A percentile compares a stretch with the other conserved stretches of the same genome.
These are phyloP conservation scores for Clonostachys chloroleuca DNA, from an alignment of 2,329 filamentous ascomycete species.

Conservation along the genomic window DNA sequence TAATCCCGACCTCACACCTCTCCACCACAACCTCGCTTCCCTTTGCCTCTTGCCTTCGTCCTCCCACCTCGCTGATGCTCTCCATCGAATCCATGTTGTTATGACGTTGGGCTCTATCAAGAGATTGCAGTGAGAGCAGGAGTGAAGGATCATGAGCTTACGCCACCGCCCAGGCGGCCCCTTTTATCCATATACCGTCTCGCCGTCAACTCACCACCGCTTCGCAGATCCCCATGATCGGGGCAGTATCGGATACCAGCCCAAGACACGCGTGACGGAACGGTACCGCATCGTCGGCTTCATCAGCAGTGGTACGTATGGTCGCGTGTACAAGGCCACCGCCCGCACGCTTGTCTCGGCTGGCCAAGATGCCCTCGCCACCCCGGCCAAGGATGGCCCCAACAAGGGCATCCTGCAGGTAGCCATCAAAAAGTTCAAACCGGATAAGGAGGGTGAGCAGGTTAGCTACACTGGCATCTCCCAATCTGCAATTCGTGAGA, in stretches of 20 bases:
- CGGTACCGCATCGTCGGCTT: slow-evolving; percentile 96
- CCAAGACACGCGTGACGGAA: slow-evolving; percentile 85
- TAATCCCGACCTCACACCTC: too few species aligned
- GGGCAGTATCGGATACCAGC: slow-evolving; percentile 48
- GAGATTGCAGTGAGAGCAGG: neutral
- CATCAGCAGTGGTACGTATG: slow-evolving; percentile 97
- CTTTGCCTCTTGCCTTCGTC: neutral
- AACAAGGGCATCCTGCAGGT: slow-evolving; percentile 65
- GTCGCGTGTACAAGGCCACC: slow-evolving; percentile 92
- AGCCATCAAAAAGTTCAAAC: slow-evolving; percentile 99
- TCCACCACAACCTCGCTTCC: neutral
- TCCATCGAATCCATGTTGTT: too few species aligned
- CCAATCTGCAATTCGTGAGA: slow-evolving; percentile 93
- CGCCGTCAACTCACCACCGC: slow-evolving; percentile 24
- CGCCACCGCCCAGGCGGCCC: slow-evolving; percentile 20
- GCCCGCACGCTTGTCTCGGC: slow-evolving; percentile 39
- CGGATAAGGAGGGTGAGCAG: slow-evolving; percentile 94
- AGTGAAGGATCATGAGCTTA: slow-evolving; percentile 19
- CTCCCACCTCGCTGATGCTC: too few species aligned
- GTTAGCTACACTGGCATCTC: slow-evolving; percentile 96
- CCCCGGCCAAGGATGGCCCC: neutral
- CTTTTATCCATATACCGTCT: slow-evolving; percentile 7
- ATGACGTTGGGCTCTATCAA: neutral
- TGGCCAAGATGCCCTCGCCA: slow-evolving; percentile 2
- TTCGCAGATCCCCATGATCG: slow-evolving; percentile 48